phyloP scores from a whole-genome alignment of 2,329 filamentous ascomycete genomes.

The Fusarium metavorans region DNA sequence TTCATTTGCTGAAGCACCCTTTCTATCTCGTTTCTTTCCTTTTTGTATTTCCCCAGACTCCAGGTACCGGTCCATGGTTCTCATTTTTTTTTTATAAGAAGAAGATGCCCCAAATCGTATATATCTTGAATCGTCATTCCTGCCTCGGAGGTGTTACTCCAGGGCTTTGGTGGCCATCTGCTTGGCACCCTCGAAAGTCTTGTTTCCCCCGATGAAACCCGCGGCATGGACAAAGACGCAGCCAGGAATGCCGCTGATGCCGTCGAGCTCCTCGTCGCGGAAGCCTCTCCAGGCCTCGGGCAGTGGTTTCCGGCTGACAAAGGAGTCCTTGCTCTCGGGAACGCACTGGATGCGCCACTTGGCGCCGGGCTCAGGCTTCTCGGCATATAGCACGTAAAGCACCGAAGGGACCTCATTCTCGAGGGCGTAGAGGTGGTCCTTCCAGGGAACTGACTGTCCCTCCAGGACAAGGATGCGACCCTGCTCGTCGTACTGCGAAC shows the following conservation, averaged over 20 bases:
- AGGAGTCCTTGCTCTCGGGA: constrained; percentile 85
- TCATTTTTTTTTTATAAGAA: constrained; percentile 3
- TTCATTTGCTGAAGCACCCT: constrained; percentile 30
- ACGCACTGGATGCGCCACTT: constrained; percentile 97
- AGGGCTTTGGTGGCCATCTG: constrained; percentile 86
- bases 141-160: constrained; percentile 57
- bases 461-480: constrained; percentile 87
- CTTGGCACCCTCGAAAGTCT: constrained; percentile 87
- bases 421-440: constrained; percentile 92
- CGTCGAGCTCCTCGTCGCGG: constrained; percentile 85
- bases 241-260: constrained; percentile 75
- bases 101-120: constrained; percentile 7
- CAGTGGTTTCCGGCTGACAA: constrained; percentile 90
- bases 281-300: constrained; percentile 94
- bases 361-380: constrained; percentile 77
- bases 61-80: constrained; percentile 6
- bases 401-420: constrained; percentile 74
- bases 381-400: constrained; percentile 91
- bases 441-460: constrained; percentile 87
- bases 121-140: background rate
- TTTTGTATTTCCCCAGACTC: constrained; percentile 14
- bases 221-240: constrained; percentile 94
- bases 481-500: constrained; percentile 74
- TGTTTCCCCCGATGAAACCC: constrained; percentile 96
- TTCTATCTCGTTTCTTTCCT: constrained; percentile 24